These are phyloP conservation scores for Thinopyrum elongatum DNA, from an alignment of 176 grass and related monocot genomes.

Conservation along the genomic window DNA sequence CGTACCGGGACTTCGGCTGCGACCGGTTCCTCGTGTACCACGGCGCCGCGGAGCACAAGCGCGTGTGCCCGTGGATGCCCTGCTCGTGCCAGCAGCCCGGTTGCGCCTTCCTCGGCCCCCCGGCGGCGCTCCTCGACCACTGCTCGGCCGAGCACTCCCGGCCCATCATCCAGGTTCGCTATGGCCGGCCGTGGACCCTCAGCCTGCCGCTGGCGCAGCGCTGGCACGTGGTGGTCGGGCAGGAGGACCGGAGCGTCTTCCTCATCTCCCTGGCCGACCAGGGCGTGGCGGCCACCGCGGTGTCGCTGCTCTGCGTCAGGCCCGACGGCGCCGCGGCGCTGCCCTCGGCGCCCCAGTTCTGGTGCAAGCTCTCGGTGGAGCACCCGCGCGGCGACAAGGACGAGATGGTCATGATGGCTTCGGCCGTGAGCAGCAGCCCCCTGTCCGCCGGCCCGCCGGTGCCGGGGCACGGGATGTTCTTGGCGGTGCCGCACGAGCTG, in stretches of 20 bases:
- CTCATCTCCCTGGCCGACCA: neutral
- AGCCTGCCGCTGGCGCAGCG: neutral
- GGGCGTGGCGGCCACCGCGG: neutral
- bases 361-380: constrained; percentile 13
- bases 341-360: neutral
- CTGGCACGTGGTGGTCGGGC: neutral
- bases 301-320: neutral
- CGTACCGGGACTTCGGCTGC: neutral
- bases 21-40: neutral
- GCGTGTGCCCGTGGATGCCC: neutral
- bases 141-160: neutral
- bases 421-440: neutral
- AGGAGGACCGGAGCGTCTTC: constrained; percentile 15
- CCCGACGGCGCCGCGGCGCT: neutral
- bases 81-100: constrained; percentile 14
- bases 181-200: neutral
- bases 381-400: neutral
- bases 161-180: neutral
- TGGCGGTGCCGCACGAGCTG: neutral
- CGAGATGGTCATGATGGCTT: neutral
- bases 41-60: neutral
- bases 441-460: neutral
- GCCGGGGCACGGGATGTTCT: neutral
- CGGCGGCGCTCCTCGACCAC: constrained; percentile 2
- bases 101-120: neutral